Evolutionary conservation across 768 basidiomycete genomes (phyloP).

Genomic region (Mycena amicta): DNA sequence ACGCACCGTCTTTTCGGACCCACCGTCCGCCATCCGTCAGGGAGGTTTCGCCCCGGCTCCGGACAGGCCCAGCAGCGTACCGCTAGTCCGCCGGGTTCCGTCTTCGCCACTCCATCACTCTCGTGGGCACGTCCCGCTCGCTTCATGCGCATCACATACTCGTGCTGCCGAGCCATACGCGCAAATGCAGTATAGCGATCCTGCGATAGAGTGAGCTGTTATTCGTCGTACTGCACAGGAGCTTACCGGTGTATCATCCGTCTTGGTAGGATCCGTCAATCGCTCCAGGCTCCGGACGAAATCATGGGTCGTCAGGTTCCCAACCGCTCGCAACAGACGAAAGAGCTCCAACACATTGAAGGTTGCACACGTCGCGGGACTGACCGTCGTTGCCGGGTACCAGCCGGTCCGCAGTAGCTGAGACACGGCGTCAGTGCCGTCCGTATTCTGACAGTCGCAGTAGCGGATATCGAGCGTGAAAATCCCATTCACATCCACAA

Average conservation of each 20-base stretch:
- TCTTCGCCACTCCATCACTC: background rate
- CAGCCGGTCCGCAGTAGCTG: slow-evolving; percentile 2
- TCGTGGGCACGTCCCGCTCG: slow-evolving; percentile 2
- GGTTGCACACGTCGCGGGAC: slow-evolving; percentile 1
- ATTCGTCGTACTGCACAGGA: background rate
- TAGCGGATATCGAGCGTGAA: background rate
- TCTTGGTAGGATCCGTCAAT: background rate
- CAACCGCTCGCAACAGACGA: background rate
- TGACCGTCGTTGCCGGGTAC: slow-evolving; percentile 3
- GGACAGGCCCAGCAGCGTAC: slow-evolving; percentile 26
- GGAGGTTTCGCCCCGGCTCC: too few species aligned
- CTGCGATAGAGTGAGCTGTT: background rate
- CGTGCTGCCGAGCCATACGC: background rate
- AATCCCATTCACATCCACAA: background rate
- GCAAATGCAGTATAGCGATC: slow-evolving; percentile 3
- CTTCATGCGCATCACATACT: background rate
- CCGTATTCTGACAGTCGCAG: background rate
- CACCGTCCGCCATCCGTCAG: slow-evolving; percentile 9
- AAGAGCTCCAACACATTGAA: background rate
- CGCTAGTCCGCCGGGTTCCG: slow-evolving; percentile 4
- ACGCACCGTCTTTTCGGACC: background rate
- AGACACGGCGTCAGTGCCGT: background rate
- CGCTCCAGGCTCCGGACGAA: background rate
- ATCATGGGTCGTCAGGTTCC: background rate
- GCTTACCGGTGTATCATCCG: background rate